Conservation (phyloP, 345 rosid species). For the Populus nigra region DNA sequence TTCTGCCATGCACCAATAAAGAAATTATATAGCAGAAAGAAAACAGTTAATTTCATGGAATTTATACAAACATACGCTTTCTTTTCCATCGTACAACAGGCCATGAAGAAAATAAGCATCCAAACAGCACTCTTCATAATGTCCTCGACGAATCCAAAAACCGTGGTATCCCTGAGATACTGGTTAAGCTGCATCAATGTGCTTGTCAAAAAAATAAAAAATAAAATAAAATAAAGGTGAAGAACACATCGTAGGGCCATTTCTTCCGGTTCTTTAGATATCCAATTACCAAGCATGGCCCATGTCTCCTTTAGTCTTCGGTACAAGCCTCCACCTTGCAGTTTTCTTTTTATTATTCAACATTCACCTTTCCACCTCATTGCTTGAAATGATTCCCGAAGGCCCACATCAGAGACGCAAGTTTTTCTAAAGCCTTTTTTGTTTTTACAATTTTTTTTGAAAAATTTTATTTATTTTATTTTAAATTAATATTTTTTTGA, state of each 20-base stretch:
- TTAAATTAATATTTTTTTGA: too few species aligned
- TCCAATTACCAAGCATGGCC: constrained; percentile 14
- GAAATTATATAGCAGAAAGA: background rate
- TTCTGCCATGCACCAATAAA: too few species aligned
- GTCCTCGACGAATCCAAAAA: background rate
- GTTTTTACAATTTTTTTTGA: too few species aligned
- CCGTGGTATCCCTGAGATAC: background rate
- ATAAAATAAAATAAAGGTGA: background rate
- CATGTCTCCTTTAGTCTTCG: constrained; percentile 18
- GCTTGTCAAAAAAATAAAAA: background rate
- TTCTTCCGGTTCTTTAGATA: constrained; percentile 12
- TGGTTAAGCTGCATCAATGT: constrained; percentile 2
- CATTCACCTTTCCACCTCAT: constrained; percentile 20
- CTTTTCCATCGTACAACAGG: background rate
- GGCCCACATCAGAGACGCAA: constrained; percentile 25
- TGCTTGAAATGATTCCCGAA: constrained; percentile 35
- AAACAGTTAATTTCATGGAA: background rate
- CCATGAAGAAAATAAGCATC: constrained; percentile 2
- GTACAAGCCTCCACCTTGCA: constrained; percentile 27
- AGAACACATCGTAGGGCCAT: constrained; percentile 19
- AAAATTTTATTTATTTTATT: too few species aligned
- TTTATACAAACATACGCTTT: background rate
- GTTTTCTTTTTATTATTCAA: constrained; percentile 27
- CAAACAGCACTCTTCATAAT: background rate
- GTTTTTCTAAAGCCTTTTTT: background rate